Conservation (phyloP, 1,284 basidiomycete genomes). For the Sparassis latifolia region DNA sequence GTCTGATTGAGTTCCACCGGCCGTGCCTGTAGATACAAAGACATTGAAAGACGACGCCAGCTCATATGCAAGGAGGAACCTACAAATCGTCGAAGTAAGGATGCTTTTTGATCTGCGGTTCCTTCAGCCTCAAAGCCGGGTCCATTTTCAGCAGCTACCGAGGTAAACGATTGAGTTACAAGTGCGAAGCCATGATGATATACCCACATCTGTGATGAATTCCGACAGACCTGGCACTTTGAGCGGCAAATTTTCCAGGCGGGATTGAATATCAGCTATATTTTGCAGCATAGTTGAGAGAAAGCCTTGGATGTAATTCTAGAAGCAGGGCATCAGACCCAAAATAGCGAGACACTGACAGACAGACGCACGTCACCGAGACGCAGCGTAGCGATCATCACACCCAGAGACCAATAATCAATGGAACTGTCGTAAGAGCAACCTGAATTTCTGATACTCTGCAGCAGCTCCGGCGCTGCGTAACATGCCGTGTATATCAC, state of each 20-base stretch:
- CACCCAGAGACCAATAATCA: slow-evolving; percentile 23
- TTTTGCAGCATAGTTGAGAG: background rate
- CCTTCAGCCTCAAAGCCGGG: background rate
- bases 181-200: background rate
- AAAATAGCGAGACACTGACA: background rate
- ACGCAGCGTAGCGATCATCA: slow-evolving; percentile 10
- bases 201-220: background rate
- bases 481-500: slow-evolving; percentile 14
- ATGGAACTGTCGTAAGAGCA: slow-evolving; percentile 13
- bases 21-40: background rate
- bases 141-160: background rate
- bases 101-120: background rate
- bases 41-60: background rate
- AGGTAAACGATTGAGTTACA: background rate
- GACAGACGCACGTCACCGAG: slow-evolving; percentile 10
- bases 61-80: background rate
- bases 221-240: background rate
- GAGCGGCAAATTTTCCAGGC: background rate
- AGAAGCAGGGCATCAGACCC: background rate
- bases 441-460: background rate
- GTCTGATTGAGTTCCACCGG: background rate
- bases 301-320: background rate
- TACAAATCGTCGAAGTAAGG: background rate
- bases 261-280: background rate
- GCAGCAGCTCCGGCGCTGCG: slow-evolving; percentile 21